Conservation (phyloP, 306 rosid species). For the Rosa lucieae region DNA sequence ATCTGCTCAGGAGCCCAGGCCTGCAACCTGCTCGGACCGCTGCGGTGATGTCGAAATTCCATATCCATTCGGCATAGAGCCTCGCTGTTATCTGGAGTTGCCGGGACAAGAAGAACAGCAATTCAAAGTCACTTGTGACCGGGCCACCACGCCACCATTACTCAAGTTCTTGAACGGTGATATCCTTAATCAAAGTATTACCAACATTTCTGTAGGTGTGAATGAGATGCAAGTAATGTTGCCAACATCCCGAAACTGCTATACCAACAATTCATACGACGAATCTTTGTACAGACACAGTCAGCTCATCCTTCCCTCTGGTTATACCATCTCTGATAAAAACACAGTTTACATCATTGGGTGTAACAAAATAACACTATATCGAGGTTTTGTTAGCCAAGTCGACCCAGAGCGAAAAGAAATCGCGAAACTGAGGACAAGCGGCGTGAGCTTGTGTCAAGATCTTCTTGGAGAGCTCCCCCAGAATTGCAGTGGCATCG, state of each 20-base stretch:
- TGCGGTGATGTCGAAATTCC: neutral
- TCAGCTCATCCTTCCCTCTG: neutral
- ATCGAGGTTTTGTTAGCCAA: neutral
- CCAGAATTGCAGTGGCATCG: neutral
- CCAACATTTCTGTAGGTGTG: neutral
- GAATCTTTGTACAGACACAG: neutral
- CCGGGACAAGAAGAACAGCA: neutral
- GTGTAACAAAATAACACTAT: neutral
- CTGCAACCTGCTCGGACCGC: neutral
- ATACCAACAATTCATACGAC: neutral
- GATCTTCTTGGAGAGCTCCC: neutral
- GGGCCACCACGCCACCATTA: neutral
- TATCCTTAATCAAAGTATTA: neutral
- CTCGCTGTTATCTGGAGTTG: neutral
- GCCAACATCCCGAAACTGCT: neutral
- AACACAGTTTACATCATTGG: neutral
- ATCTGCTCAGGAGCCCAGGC: neutral
- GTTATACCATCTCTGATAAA: neutral
- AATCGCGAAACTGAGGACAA: neutral
- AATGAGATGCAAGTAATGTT: neutral
- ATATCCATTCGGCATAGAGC: neutral
- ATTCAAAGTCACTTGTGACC: neutral
- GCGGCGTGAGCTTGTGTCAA: neutral
- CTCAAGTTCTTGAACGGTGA: neutral
- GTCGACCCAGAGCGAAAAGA: neutral